phyloP scores from a whole-genome alignment of 2,329 filamentous ascomycete genomes.

The Nemania sp. region DNA sequence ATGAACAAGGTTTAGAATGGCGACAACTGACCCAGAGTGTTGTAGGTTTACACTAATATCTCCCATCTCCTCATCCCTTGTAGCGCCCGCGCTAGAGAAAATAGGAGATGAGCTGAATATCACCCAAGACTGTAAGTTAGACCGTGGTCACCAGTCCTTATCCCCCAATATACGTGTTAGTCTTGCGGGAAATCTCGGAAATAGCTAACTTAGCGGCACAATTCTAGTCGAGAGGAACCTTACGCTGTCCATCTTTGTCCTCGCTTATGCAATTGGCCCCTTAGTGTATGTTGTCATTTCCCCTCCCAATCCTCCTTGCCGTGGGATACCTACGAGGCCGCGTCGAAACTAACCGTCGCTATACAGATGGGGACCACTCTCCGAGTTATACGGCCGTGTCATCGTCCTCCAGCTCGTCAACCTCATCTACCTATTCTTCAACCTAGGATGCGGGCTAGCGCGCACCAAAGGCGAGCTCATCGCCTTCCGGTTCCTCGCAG shows the following conservation, averaged over 20 bases:
- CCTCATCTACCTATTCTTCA: slow-evolving; percentile 64
- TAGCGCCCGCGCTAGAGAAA: slow-evolving; percentile 62
- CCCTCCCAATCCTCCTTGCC: not conserved
- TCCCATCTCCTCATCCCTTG: slow-evolving; percentile 69
- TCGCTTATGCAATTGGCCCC: slow-evolving; percentile 66
- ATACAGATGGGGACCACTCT: slow-evolving; percentile 60
- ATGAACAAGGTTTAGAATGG: too few relatives aligned
- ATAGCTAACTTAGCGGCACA: slow-evolving; percentile 19
- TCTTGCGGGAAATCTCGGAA: not conserved
- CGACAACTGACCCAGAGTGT: too few relatives aligned
- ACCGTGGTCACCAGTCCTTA: not conserved
- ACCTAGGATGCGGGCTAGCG: slow-evolving; percentile 69
- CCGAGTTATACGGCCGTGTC: slow-evolving; percentile 67
- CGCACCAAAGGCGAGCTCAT: slow-evolving; percentile 66
- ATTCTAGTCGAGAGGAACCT: slow-evolving; percentile 54
- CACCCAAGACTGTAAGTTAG: slow-evolving; percentile 51
- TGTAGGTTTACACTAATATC: slow-evolving; percentile 71
- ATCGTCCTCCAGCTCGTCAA: slow-evolving; percentile 66
- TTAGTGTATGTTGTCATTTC: slow-evolving; percentile 53
- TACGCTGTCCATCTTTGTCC: slow-evolving; percentile 64
- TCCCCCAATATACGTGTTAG: not conserved
- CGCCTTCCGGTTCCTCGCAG: slow-evolving; percentile 68
- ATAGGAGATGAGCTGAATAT: slow-evolving; percentile 69
- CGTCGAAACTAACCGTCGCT: not conserved
- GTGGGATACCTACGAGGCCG: too few relatives aligned